Conservation (phyloP, 2,329 filamentous ascomycete genomes). For the Hymenoscyphus infarciens region DNA sequence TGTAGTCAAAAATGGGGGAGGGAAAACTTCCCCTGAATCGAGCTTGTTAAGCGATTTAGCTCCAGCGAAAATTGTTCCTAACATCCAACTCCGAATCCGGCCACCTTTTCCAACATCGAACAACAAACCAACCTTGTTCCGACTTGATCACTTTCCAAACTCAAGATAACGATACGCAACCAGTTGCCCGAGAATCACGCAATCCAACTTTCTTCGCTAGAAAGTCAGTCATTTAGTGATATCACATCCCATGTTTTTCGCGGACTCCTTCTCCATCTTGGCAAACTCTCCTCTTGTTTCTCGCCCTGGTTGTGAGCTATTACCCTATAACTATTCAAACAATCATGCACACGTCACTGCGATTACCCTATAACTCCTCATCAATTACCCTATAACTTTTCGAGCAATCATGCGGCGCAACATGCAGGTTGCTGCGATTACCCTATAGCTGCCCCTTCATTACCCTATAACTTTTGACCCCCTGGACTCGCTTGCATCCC, state of each 20-base stretch:
- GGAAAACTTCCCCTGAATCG: neutral
- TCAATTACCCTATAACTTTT: conserved; percentile 8
- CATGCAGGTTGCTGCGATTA: neutral
- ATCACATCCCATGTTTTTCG: neutral
- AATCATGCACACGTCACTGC: neutral
- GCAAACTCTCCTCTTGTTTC: neutral
- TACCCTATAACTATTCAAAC: neutral
- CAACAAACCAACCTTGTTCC: neutral
- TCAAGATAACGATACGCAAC: neutral
- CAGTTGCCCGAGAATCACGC: too few species aligned
- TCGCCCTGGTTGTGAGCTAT: neutral
- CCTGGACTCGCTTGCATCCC: neutral
- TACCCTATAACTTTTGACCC: conserved; percentile 8
- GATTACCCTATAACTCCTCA: conserved; percentile 11
- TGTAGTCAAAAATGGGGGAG: neutral
- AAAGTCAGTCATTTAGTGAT: neutral
- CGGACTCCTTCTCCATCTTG: too few species aligned
- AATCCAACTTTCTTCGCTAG: neutral
- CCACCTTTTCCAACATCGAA: neutral
- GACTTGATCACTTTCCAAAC: neutral
- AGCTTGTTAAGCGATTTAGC: neutral
- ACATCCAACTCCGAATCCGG: neutral
- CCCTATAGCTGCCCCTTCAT: conserved; percentile 2
- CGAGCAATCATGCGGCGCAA: neutral
- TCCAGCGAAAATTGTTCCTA: neutral